phyloP scores from a whole-genome alignment of 2,329 filamentous ascomycete genomes.

The Pleurostoma richardsiae region DNA sequence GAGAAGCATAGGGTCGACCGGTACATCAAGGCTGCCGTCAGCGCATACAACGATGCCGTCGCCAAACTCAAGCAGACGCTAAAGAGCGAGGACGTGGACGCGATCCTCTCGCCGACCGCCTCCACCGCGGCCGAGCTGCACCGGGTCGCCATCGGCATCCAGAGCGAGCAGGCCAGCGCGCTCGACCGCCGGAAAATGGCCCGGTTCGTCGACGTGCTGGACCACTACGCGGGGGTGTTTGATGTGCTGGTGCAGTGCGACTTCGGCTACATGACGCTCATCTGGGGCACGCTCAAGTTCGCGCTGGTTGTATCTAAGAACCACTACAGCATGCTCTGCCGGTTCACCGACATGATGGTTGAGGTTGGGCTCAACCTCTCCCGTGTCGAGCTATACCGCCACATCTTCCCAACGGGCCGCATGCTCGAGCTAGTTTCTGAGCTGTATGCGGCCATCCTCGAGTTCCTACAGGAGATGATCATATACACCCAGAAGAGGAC shows the following conservation, averaged over 20 bases:
- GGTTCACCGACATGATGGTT: conserved; percentile 16
- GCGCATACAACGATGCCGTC: conserved; percentile 7
- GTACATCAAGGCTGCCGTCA: conserved; percentile 7
- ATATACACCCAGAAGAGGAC: conserved; percentile 12
- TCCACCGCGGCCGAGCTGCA: conserved; percentile 11
- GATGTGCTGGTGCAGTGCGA: conserved; percentile 18
- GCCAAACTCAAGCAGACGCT: conserved; percentile 3
- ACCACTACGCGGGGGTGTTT: conserved; percentile 17
- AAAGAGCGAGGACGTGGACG: conserved; percentile 11
- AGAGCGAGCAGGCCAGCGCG: conserved; percentile 4
- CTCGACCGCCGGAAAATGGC: conserved; percentile 11
- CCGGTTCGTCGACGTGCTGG: conserved; percentile 14
- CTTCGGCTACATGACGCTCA: conserved; percentile 15
- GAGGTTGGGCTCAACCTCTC: conserved; percentile 17
- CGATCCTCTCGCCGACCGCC: conserved; percentile 1
- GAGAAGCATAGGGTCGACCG: conserved; percentile 5
- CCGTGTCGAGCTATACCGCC: conserved; percentile 14
- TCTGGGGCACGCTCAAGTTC: conserved; percentile 17
- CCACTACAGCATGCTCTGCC: conserved; percentile 13
- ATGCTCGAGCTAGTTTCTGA: conserved; percentile 18
- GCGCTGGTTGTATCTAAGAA: conserved; percentile 17
- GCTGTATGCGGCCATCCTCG: conserved; percentile 16
- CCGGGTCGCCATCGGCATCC: conserved; percentile 8
- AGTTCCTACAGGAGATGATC: conserved; percentile 16
- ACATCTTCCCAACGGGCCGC: conserved; percentile 15